Evolutionary conservation across 768 basidiomycete genomes (phyloP).

Genomic region (Leucocoprinus sp.): DNA sequence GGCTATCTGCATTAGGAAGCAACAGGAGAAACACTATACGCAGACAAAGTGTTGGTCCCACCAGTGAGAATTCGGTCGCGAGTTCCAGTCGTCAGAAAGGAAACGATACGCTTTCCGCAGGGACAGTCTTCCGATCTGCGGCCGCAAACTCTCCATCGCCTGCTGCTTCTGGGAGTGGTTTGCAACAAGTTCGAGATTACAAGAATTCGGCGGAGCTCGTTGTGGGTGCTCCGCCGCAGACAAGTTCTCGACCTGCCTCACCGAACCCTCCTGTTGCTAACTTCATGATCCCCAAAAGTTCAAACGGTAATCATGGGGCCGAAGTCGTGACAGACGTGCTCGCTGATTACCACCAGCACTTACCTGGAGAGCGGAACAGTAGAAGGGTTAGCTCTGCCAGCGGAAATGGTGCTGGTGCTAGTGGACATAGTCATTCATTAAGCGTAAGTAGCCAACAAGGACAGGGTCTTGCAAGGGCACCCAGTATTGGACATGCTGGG

Average conservation of each 20-base stretch:
- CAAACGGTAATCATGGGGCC: conserved; percentile 32
- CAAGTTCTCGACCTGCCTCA: conserved; percentile 60
- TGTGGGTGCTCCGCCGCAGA: conserved; percentile 63
- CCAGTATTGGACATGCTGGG: conserved; percentile 67
- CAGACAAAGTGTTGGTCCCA: neutral
- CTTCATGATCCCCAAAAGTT: conserved; percentile 61
- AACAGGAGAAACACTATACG: conserved; percentile 36
- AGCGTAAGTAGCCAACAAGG: conserved; percentile 26
- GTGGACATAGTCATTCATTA: conserved; percentile 11
- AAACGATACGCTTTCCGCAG: conserved; percentile 12
- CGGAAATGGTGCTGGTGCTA: neutral
- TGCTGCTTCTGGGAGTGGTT: conserved; percentile 2
- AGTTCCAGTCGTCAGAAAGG: conserved; percentile 17
- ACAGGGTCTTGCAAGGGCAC: conserved; percentile 40
- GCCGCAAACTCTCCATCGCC: conserved; percentile 26
- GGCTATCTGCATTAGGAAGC: conserved; percentile 36
- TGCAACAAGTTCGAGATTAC: conserved; percentile 45
- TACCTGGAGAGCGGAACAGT: conserved; percentile 78
- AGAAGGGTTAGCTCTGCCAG: conserved; percentile 25
- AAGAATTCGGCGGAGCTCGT: conserved; percentile 68
- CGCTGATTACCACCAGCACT: conserved; percentile 68
- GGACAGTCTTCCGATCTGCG: conserved; percentile 29
- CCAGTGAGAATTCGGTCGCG: neutral
- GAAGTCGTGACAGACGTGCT: conserved; percentile 70
- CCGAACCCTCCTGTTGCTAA: conserved; percentile 68